Percentiles rank a stretch among this genome's conserved stretches.
These are phyloP conservation scores for Aspergillus intermedius DNA, from an alignment of 2,329 filamentous ascomycete genomes.

Conservation along the genomic window DNA sequence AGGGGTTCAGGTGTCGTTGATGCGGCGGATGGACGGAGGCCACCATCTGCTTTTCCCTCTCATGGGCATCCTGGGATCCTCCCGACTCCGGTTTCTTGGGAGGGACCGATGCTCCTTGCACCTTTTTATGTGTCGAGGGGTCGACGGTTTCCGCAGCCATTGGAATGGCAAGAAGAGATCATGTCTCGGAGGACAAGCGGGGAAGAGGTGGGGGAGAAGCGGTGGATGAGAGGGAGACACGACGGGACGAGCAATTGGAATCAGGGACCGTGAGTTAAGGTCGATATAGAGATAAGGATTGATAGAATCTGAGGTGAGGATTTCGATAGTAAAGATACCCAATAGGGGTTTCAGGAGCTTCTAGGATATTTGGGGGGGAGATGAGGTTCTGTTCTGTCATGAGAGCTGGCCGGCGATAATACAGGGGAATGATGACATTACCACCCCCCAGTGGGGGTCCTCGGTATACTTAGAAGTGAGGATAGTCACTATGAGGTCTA, in stretches of 20 bases:
- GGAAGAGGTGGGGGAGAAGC: slow-evolving; percentile 2
- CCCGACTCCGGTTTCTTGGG: slow-evolving; percentile 11
- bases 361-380: neutral
- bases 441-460: neutral
- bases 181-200: slow-evolving; percentile 23
- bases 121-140: slow-evolving; percentile 25
- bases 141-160: slow-evolving; percentile 38
- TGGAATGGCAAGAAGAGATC: slow-evolving; percentile 23
- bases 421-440: too few species aligned
- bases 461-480: too few species aligned
- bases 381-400: neutral
- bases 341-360: too few species aligned
- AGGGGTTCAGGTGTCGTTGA: slow-evolving; percentile 28
- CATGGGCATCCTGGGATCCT: slow-evolving; percentile 16
- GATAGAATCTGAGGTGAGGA: too few species aligned
- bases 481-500: too few species aligned
- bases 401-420: too few species aligned
- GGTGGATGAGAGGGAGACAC: slow-evolving; percentile 7
- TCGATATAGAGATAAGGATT: too few species aligned
- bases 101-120: slow-evolving; percentile 15
- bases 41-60: slow-evolving; percentile 25
- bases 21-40: slow-evolving; percentile 21
- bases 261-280: too few species aligned
- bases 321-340: too few species aligned
- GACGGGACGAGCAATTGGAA: slow-evolving; percentile 11